Conservation (phyloP, 441 rosid species). For the Populus trichocarpa region DNA sequence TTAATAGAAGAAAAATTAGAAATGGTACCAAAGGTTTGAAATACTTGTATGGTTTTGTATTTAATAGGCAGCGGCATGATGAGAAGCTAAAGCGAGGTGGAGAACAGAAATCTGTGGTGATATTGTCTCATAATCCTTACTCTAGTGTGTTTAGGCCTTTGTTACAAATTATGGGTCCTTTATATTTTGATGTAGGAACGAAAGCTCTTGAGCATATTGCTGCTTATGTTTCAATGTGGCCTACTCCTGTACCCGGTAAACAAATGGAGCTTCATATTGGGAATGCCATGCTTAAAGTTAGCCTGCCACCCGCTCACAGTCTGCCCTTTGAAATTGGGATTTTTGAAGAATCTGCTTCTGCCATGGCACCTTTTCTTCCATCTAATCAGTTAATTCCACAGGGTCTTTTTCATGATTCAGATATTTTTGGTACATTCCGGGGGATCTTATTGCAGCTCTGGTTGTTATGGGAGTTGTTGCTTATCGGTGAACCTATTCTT, state of each 20-base stretch:
- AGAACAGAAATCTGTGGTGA: slow-evolving; percentile 93
- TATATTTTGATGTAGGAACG: slow-evolving; percentile 79
- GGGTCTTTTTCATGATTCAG: slow-evolving; percentile 95
- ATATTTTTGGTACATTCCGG: slow-evolving; percentile 77
- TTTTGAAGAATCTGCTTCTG: slow-evolving; percentile 73
- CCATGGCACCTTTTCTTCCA: slow-evolving; percentile 94
- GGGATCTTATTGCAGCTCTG: slow-evolving; percentile 89
- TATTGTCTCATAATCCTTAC: slow-evolving; percentile 76
- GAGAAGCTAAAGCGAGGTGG: slow-evolving; percentile 96
- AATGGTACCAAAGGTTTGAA: slow-evolving; percentile 20
- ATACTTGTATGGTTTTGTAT: slow-evolving; percentile 87
- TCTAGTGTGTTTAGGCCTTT: slow-evolving; percentile 85
- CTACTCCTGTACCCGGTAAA: slow-evolving; percentile 78
- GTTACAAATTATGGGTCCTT: slow-evolving; percentile 93
- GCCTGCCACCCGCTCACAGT: slow-evolving; percentile 86
- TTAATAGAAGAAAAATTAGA: slow-evolving; percentile 15
- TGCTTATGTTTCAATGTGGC: slow-evolving; percentile 88
- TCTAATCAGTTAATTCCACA: slow-evolving; percentile 88
- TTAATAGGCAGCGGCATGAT: slow-evolving; percentile 93
- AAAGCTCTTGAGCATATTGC: slow-evolving; percentile 87
- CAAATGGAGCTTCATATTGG: slow-evolving; percentile 95
- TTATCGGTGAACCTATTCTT: slow-evolving; percentile 92
- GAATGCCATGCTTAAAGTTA: slow-evolving; percentile 75
- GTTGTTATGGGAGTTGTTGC: slow-evolving; percentile 88
- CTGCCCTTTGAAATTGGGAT: slow-evolving; percentile 73